A percentile compares a stretch with the other conserved stretches of the same genome.
These are phyloP conservation scores for Oryza meyeriana DNA, from an alignment of 176 grass and related monocot species.

Conservation along the genomic window DNA sequence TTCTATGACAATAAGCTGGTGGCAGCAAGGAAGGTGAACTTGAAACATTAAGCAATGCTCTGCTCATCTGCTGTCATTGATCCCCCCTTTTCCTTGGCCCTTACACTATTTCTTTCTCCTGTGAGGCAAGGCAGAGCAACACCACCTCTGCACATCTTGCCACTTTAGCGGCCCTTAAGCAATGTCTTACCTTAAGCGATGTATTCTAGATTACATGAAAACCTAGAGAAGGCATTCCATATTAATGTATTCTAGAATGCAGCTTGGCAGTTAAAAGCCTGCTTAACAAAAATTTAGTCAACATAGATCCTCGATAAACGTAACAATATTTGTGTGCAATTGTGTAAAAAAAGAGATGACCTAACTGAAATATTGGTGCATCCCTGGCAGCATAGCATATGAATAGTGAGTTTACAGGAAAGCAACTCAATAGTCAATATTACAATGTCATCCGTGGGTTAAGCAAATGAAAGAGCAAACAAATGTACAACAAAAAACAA, in stretches of 20 bases:
- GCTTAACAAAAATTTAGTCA: not conserved
- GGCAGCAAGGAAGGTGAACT: not conserved
- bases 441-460: not conserved
- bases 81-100: too few relatives aligned
- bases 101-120: not conserved
- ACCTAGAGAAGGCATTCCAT: too few relatives aligned
- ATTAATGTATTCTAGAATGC: not conserved
- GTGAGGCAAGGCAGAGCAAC: not conserved
- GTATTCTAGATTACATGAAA: not conserved
- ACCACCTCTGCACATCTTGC: not conserved
- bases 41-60: not conserved
- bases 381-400: not conserved
- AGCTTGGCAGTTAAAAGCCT: not conserved
- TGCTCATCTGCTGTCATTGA: not conserved
- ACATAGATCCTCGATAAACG: not conserved
- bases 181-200: not conserved
- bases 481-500: not conserved
- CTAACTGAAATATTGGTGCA: not conserved
- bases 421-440: slow-evolving; percentile 16
- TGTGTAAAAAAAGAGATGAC: not conserved
- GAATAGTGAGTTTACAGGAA: not conserved
- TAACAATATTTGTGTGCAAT: not conserved
- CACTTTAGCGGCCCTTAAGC: not conserved
- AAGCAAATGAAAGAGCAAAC: not conserved
- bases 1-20: not conserved